Evolutionary conservation across 2,329 filamentous ascomycete species (phyloP).

Genomic region (Aschersonia sp.): DNA sequence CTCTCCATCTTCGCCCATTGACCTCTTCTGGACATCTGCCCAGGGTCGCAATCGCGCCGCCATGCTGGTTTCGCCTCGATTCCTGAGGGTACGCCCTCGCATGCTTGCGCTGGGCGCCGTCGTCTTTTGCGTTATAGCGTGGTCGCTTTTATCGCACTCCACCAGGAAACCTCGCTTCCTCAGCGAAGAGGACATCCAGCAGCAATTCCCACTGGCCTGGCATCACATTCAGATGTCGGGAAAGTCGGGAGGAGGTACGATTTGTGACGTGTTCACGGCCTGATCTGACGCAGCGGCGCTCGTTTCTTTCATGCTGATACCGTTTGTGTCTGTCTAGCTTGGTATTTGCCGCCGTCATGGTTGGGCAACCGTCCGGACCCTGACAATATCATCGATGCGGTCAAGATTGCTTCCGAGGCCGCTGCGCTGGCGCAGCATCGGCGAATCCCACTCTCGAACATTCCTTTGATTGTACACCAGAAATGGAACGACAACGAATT

Average conservation of each 20-base stretch:
- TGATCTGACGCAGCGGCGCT: too few species aligned
- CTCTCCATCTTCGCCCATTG: neutral
- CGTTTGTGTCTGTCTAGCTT: conserved; percentile 5
- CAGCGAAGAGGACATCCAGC: neutral
- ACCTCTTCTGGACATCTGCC: neutral
- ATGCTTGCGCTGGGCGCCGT: neutral
- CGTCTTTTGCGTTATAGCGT: conserved; percentile 4
- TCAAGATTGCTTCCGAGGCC: conserved; percentile 6
- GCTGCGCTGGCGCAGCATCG: conserved; percentile 5
- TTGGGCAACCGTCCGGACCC: conserved; percentile 5
- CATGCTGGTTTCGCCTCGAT: conserved; percentile 4
- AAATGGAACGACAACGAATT: conserved; percentile 8
- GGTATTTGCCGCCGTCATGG: conserved; percentile 11
- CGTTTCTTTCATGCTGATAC: neutral
- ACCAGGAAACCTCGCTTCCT: neutral
- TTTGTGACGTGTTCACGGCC: too few species aligned
- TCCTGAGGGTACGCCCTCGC: conserved; percentile 3
- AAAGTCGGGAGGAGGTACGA: conserved; percentile 8
- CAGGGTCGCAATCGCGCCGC: neutral
- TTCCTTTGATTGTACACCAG: conserved; percentile 11
- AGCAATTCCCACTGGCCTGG: conserved; percentile 8
- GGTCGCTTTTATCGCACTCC: conserved; percentile 1
- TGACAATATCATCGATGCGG: conserved; percentile 9
- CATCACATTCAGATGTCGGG: conserved; percentile 7
- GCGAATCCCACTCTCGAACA: conserved; percentile 9